phyloP scores from a whole-genome alignment of 169 alveolate genomes.

The Plasmodium relictum region DNA sequence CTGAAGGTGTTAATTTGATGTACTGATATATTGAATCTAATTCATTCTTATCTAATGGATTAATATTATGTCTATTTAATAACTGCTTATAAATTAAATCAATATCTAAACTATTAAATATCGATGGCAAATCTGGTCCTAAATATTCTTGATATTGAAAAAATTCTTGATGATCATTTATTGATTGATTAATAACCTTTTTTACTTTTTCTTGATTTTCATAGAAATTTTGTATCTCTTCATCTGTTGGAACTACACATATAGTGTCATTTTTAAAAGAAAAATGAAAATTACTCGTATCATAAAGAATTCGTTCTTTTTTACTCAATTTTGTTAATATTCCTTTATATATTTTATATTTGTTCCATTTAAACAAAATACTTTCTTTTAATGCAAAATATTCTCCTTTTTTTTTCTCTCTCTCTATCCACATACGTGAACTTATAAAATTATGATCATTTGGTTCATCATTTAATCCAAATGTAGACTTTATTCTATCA shows the following conservation, averaged over 20 bases:
- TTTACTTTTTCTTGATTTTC: slow-evolving; percentile 79
- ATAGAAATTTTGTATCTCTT: slow-evolving; percentile 81
- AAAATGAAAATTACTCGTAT: slow-evolving; percentile 85
- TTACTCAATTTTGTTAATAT: slow-evolving; percentile 80
- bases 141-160: slow-evolving; percentile 68
- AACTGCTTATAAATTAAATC: slow-evolving; percentile 60
- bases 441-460: slow-evolving; percentile 84
- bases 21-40: slow-evolving; percentile 35
- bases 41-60: slow-evolving; percentile 56
- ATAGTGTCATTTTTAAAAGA: slow-evolving; percentile 82
- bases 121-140: slow-evolving; percentile 54
- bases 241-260: slow-evolving; percentile 84
- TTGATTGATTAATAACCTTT: slow-evolving; percentile 70
- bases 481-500: slow-evolving; percentile 77
- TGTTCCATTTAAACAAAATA: slow-evolving; percentile 87
- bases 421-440: slow-evolving; percentile 88
- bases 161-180: slow-evolving; percentile 66
- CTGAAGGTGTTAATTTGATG: slow-evolving; percentile 58
- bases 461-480: slow-evolving; percentile 89
- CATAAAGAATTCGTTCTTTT: slow-evolving; percentile 80
- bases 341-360: slow-evolving; percentile 82
- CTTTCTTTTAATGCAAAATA: slow-evolving; percentile 90
- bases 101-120: slow-evolving; percentile 50
- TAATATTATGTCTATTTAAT: slow-evolving; percentile 65
- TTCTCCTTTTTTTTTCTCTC: slow-evolving; percentile 85